phyloP scores from a whole-genome alignment of 1,284 basidiomycete species.

The Ustilago trichophora region DNA sequence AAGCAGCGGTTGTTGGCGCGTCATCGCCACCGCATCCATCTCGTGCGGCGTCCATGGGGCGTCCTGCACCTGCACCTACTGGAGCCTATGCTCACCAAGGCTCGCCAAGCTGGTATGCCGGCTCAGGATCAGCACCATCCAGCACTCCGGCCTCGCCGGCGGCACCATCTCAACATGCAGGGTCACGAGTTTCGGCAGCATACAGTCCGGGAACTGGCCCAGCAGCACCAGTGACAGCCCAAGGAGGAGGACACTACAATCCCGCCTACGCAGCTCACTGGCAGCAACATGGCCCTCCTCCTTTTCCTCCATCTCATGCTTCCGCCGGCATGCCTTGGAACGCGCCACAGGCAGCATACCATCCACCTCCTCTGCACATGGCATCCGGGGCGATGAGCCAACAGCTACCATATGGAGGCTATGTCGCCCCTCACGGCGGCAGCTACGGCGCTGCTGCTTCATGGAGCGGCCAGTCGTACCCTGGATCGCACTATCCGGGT shows the following conservation, averaged over 20 bases:
- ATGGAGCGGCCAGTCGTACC: conserved; percentile 17
- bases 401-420: conserved; percentile 13
- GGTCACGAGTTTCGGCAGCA: too few relatives aligned
- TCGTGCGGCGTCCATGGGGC: conserved; percentile 5
- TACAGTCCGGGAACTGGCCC: conserved; percentile 12
- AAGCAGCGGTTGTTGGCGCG: too few relatives aligned
- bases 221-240: background rate
- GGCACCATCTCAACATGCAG: too few relatives aligned
- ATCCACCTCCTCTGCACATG: conserved; percentile 22
- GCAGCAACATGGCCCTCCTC: too few relatives aligned
- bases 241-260: conserved; percentile 39
- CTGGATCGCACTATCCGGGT: conserved; percentile 30
- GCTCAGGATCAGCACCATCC: conserved; percentile 9
- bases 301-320: too few relatives aligned
- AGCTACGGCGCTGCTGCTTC: conserved; percentile 6
- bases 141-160: conserved; percentile 28
- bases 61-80: background rate
- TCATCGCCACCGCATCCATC: conserved; percentile 18
- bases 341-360: conserved; percentile 10
- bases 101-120: conserved; percentile 16
- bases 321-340: conserved; percentile 19
- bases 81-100: conserved; percentile 13
- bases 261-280: conserved; percentile 36
- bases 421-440: background rate
- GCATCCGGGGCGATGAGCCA: too few relatives aligned